A percentile compares a stretch with the other conserved stretches of the same genome.
These are phyloP conservation scores for Sclerotinia sclerotiorum DNA, from an alignment of 2,329 filamentous ascomycete species.

Conservation along the genomic window DNA sequence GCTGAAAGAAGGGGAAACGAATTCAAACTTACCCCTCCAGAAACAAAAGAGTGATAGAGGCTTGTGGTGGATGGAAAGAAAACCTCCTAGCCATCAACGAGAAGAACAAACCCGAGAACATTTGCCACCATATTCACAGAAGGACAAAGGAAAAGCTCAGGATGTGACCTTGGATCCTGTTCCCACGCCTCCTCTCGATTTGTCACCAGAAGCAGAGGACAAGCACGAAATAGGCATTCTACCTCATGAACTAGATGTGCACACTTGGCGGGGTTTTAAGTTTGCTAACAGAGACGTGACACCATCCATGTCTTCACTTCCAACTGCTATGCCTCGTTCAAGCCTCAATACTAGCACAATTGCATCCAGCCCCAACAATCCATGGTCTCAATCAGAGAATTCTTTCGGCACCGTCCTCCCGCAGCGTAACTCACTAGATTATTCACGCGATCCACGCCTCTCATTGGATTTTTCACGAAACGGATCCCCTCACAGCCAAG, in stretches of 20 bases:
- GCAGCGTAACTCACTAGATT: slow-evolving; percentile 1
- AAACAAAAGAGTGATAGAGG: slow-evolving; percentile 23
- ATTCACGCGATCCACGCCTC: not conserved
- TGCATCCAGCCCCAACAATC: slow-evolving; percentile 10
- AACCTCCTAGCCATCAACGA: slow-evolving; percentile 12
- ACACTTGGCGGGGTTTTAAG: slow-evolving; percentile 12
- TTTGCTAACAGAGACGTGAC: slow-evolving; percentile 17
- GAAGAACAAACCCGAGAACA: slow-evolving; percentile 4
- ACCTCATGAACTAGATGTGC: slow-evolving; percentile 12
- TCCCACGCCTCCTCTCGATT: slow-evolving; percentile 4
- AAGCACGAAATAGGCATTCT: not conserved
- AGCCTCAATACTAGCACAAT: slow-evolving; percentile 20
- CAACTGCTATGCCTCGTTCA: slow-evolving; percentile 22
- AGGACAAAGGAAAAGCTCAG: slow-evolving; percentile 7
- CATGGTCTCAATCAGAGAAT: slow-evolving; percentile 15
- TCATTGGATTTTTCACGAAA: slow-evolving; percentile 3
- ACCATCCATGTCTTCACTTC: slow-evolving; percentile 21
- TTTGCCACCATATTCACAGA: slow-evolving; percentile 10
- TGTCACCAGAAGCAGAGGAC: slow-evolving; percentile 1
- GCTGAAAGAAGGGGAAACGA: not conserved
- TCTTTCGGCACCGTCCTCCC: slow-evolving; percentile 13
- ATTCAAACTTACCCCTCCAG: not conserved
- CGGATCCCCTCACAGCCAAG: slow-evolving; percentile 7
- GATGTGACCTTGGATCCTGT: not conserved
- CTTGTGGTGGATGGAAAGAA: slow-evolving; percentile 22